phyloP scores from a whole-genome alignment of 2,329 filamentous ascomycete genomes.

The Penicillium occitanis region DNA sequence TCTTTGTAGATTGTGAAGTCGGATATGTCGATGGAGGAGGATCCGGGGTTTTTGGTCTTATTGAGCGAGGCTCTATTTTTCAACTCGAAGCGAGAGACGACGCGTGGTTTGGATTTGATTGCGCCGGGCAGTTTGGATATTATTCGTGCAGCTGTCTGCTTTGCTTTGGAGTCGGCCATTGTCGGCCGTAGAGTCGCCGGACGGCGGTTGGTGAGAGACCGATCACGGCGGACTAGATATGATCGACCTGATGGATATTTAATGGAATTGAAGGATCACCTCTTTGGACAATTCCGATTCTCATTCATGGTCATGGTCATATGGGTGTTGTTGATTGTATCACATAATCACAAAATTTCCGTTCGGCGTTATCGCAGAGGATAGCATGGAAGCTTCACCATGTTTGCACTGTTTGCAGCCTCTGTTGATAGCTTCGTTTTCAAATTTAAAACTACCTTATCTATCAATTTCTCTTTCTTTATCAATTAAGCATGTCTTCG shows the following conservation, averaged over 20 bases:
- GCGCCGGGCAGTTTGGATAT: constrained; percentile 12
- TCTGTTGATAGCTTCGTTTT: neutral
- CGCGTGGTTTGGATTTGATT: constrained; percentile 23
- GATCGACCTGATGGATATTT: neutral
- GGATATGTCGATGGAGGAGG: constrained; percentile 12
- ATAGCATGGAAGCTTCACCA: constrained; percentile 3
- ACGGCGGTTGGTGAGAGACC: neutral
- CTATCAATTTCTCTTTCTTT: neutral
- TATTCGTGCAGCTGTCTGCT: constrained; percentile 7
- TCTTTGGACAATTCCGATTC: neutral
- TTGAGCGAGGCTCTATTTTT: constrained; percentile 21
- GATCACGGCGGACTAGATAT: neutral
- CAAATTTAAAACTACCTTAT: neutral
- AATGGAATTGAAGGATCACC: neutral
- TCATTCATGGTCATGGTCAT: neutral
- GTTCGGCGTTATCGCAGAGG: neutral
- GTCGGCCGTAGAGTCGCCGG: neutral
- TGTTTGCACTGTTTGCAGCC: constrained; percentile 26
- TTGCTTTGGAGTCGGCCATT: constrained; percentile 20
- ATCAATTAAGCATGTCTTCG: neutral
- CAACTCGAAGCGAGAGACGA: constrained; percentile 26
- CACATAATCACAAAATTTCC: constrained; percentile 12
- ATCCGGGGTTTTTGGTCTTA: neutral
- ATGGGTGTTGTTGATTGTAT: neutral
- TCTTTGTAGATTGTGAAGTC: constrained; percentile 11